These are phyloP conservation scores for Lentinula edodes DNA, from an alignment of 768 basidiomycete genomes.

Conservation along the genomic window DNA sequence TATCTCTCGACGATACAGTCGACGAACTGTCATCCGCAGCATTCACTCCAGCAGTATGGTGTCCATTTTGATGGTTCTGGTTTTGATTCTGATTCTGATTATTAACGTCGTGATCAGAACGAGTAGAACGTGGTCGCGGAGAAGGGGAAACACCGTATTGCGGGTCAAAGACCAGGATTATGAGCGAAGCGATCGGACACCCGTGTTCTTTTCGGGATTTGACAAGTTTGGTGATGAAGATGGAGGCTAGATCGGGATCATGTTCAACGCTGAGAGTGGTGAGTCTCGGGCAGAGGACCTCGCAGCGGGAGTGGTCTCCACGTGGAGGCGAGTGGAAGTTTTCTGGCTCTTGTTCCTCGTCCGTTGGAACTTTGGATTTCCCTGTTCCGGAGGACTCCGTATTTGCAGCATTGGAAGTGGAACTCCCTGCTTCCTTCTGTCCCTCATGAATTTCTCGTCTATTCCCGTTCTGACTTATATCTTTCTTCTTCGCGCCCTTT, in stretches of 20 bases:
- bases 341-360: not conserved
- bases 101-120: not conserved
- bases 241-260: conserved; percentile 5
- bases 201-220: conserved; percentile 1
- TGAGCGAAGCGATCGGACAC: not conserved
- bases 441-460: not conserved
- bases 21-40: not conserved
- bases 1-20: not conserved
- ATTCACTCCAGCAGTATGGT: not conserved
- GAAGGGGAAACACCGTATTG: not conserved
- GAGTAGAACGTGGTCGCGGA: not conserved
- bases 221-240: conserved; percentile 3
- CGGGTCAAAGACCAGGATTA: not conserved
- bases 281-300: conserved; percentile 3
- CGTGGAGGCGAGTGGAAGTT: not conserved
- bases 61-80: not conserved
- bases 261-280: not conserved
- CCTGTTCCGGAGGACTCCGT: not conserved
- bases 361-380: not conserved
- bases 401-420: not conserved
- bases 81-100: not conserved
- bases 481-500: not conserved
- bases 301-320: not conserved
- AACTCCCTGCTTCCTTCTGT: not conserved
- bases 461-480: not conserved